Evolutionary conservation across 768 basidiomycete species (phyloP).

Genomic region (Kwoniella shandongensis): DNA sequence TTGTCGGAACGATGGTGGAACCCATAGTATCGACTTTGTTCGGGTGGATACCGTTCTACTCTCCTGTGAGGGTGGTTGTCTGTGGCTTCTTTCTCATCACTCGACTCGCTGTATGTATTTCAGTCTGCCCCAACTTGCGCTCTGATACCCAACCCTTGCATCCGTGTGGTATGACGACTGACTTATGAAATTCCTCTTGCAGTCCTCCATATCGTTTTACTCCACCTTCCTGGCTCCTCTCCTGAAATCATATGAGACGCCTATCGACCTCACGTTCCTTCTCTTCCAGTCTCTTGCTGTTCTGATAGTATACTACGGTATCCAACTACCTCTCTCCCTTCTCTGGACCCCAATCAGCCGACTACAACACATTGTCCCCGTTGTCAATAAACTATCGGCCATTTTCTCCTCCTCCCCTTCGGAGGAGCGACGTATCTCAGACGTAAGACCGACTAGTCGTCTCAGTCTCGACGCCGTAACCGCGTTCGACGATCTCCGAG

Average conservation of each 20-base stretch:
- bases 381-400: background rate
- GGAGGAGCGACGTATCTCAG: background rate
- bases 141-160: too few species aligned
- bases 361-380: background rate
- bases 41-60: constrained; percentile 44
- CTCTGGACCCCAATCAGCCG: background rate
- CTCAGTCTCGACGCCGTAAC: too few species aligned
- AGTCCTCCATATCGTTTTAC: constrained; percentile 34
- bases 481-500: background rate
- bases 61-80: constrained; percentile 19
- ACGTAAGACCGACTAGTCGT: too few species aligned
- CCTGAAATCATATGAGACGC: constrained; percentile 33
- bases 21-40: constrained; percentile 11
- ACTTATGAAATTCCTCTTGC: too few species aligned
- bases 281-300: constrained; percentile 27
- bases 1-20: constrained; percentile 5
- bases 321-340: constrained; percentile 11
- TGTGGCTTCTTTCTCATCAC: constrained; percentile 23
- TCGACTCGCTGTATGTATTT: constrained; percentile 23
- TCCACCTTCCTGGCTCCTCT: constrained; percentile 18
- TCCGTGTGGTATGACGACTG: background rate
- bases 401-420: background rate
- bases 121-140: too few species aligned
- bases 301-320: constrained; percentile 23
- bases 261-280: constrained; percentile 39